Evolutionary conservation across 306 rosid genomes (phyloP).

Genomic region (Chamaecrista fasciculata): DNA sequence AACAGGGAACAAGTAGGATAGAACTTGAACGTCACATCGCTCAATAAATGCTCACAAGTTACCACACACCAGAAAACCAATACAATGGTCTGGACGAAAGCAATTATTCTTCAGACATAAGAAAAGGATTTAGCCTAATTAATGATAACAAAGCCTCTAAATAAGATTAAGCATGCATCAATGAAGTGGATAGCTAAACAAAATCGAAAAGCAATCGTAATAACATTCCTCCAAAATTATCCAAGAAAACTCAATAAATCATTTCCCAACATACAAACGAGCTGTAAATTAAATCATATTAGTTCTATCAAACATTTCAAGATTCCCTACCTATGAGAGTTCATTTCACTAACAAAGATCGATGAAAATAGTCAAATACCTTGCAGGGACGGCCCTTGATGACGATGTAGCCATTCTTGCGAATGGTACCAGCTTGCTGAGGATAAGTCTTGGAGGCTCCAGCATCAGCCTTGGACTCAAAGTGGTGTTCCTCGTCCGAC

Average conservation of each 20-base stretch:
- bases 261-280: neutral
- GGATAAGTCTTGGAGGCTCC: constrained; percentile 81
- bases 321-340: neutral
- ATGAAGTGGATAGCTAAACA: too few relatives aligned
- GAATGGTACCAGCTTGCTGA: constrained; percentile 81
- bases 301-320: neutral
- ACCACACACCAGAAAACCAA: neutral
- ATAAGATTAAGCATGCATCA: neutral
- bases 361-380: constrained; percentile 19
- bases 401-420: constrained; percentile 73
- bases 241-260: neutral
- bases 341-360: neutral
- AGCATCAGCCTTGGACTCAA: constrained; percentile 76
- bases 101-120: neutral
- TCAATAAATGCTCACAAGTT: too few relatives aligned
- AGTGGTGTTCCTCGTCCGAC: constrained; percentile 83
- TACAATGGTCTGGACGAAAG: neutral
- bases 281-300: neutral
- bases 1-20: neutral
- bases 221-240: neutral
- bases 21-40: neutral
- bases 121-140: neutral
- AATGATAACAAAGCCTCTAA: neutral
- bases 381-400: constrained; percentile 75
- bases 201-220: neutral